Evolutionary conservation across 2,329 filamentous ascomycete genomes (phyloP).

Genomic region (Colletotrichum viniferum): DNA sequence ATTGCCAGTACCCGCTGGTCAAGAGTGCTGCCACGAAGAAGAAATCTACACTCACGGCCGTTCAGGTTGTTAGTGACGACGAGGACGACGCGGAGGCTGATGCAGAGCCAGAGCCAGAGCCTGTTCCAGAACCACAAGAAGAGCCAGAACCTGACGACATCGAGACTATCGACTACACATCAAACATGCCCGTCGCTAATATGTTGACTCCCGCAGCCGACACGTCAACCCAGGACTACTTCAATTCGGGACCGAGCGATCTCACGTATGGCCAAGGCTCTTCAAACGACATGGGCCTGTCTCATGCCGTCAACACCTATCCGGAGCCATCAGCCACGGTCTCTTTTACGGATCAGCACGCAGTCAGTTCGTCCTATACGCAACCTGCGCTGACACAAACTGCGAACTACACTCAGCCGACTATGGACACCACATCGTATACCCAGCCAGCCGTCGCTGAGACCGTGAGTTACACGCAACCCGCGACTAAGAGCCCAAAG

Average conservation of each 20-base stretch:
- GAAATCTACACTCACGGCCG: background rate
- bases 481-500: background rate
- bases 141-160: constrained; percentile 18
- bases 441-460: background rate
- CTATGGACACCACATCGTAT: background rate
- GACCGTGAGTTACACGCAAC: background rate
- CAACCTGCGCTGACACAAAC: background rate
- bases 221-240: constrained; percentile 30
- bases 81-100: constrained; percentile 20
- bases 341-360: constrained; percentile 5
- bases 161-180: constrained; percentile 19
- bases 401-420: background rate
- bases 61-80: constrained; percentile 24
- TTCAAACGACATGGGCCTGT: background rate
- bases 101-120: constrained; percentile 16
- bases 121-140: background rate
- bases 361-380: background rate
- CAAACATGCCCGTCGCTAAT: constrained; percentile 30
- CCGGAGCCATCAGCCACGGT: background rate
- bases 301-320: background rate
- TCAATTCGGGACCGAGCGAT: constrained; percentile 28
- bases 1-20: constrained; percentile 44
- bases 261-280: constrained; percentile 27
- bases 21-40: constrained; percentile 19
- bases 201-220: constrained; percentile 28